phyloP scores from a whole-genome alignment of 2,329 filamentous ascomycete species.

The Pezicula carpinea region DNA sequence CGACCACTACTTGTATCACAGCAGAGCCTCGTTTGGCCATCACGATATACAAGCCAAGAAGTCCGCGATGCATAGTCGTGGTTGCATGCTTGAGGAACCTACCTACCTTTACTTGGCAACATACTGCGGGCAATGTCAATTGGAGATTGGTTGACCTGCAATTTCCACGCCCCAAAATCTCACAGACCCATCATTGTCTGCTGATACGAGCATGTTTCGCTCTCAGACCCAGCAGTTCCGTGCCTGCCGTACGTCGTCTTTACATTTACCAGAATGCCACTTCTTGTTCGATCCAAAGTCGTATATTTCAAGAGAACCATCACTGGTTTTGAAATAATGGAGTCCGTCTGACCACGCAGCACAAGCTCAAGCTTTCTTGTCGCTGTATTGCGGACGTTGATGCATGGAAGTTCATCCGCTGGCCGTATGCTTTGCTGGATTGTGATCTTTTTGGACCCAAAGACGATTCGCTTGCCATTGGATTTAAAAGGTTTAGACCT shows the following conservation, averaged over 20 bases:
- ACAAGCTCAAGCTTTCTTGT: not conserved
- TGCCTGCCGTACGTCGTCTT: not conserved
- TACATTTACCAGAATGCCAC: not conserved
- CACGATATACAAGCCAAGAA: no score
- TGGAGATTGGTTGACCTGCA: not conserved
- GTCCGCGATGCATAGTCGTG: no score
- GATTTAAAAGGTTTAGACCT: not conserved
- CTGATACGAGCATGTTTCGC: not conserved
- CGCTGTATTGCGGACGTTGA: not conserved
- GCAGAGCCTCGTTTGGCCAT: no score
- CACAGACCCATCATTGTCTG: not conserved
- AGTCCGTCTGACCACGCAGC: not conserved
- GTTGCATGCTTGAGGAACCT: no score
- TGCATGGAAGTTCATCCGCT: not conserved
- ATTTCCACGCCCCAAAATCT: not conserved
- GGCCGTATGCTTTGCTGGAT: not conserved
- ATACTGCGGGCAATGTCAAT: no score
- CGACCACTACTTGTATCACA: no score
- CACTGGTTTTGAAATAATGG: constrained; percentile 1
- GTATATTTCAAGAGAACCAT: constrained; percentile 1
- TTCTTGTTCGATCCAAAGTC: constrained; percentile 1
- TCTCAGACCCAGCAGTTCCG: not conserved
- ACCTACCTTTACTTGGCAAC: no score
- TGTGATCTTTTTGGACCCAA: not conserved
- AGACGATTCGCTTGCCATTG: not conserved